Conservation (phyloP, 805 yeast species). For the Cyberlindnera maclurae region DNA sequence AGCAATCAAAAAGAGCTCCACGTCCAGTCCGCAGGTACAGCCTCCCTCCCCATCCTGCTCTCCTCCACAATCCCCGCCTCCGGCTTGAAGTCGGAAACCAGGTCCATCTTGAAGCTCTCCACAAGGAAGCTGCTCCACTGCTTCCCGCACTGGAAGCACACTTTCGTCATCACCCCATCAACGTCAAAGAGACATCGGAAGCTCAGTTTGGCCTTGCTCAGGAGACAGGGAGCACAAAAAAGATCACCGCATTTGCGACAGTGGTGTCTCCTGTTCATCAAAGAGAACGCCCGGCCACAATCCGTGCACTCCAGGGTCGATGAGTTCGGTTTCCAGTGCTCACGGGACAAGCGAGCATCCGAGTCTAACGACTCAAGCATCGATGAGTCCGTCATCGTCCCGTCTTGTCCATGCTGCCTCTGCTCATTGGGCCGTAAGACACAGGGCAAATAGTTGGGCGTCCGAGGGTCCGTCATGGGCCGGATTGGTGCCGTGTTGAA, state of each 20-base stretch:
- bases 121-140: conserved; percentile 40
- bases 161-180: conserved; percentile 49
- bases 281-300: conserved; percentile 54
- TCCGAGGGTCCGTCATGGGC: conserved; percentile 62
- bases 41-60: conserved; percentile 6
- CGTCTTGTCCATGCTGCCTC: conserved; percentile 1
- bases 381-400: conserved; percentile 1
- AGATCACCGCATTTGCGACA: conserved; percentile 70
- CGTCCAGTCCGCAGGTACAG: conserved; percentile 59
- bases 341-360: conserved; percentile 24
- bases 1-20: conserved; percentile 42
- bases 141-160: conserved; percentile 50
- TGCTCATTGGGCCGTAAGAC: conserved; percentile 43
- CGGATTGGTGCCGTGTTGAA: conserved; percentile 31
- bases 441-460: conserved; percentile 75
- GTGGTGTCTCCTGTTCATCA: conserved; percentile 63
- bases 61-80: neutral
- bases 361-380: neutral
- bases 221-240: conserved; percentile 53
- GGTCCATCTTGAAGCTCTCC: conserved; percentile 15
- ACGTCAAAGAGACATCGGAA: conserved; percentile 37
- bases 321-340: conserved; percentile 62
- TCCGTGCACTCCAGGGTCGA: conserved; percentile 48
- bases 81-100: conserved; percentile 12
- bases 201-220: conserved; percentile 41